Conservation (phyloP, 192 early-diverging fungal species). For the Backusella tarrabulga region DNA sequence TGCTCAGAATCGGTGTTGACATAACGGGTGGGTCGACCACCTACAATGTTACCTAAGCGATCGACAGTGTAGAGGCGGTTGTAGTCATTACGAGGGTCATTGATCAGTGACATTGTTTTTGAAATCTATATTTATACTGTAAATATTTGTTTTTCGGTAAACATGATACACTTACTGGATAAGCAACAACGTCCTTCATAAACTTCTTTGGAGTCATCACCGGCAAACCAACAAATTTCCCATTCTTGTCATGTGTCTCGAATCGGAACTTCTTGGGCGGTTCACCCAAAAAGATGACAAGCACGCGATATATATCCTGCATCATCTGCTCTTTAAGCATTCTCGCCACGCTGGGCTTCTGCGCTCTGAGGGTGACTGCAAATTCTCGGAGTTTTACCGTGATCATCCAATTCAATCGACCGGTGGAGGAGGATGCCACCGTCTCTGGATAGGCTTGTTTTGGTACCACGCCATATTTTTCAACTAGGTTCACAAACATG, state of each 20-base stretch:
- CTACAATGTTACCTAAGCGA: slow-evolving; percentile 71
- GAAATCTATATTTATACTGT: slow-evolving; percentile 41
- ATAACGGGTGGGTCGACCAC: slow-evolving; percentile 64
- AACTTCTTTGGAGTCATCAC: slow-evolving; percentile 62
- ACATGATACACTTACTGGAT: slow-evolving; percentile 36
- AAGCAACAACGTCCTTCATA: slow-evolving; percentile 59
- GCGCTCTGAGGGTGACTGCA: slow-evolving; percentile 47
- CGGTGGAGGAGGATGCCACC: slow-evolving; percentile 59
- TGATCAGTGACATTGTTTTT: slow-evolving; percentile 64
- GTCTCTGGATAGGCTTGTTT: slow-evolving; percentile 65
- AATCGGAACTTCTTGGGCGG: slow-evolving; percentile 69
- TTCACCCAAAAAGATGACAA: slow-evolving; percentile 70
- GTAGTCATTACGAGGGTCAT: slow-evolving; percentile 71
- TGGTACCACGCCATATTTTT: slow-evolving; percentile 76
- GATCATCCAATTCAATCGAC: slow-evolving; percentile 60
- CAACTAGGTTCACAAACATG: slow-evolving; percentile 74
- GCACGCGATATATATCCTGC: slow-evolving; percentile 65
- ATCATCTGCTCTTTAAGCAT: slow-evolving; percentile 56
- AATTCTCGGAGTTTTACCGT: slow-evolving; percentile 66
- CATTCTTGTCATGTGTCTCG: slow-evolving; percentile 70
- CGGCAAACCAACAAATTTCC: slow-evolving; percentile 54
- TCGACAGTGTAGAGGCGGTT: slow-evolving; percentile 67
- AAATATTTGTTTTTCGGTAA: too few relatives aligned
- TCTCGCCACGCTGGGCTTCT: slow-evolving; percentile 48
- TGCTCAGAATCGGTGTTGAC: slow-evolving; percentile 56